These are phyloP conservation scores for Uncinocarpus reesii DNA, from an alignment of 2,329 filamentous ascomycete genomes.

Conservation along the genomic window DNA sequence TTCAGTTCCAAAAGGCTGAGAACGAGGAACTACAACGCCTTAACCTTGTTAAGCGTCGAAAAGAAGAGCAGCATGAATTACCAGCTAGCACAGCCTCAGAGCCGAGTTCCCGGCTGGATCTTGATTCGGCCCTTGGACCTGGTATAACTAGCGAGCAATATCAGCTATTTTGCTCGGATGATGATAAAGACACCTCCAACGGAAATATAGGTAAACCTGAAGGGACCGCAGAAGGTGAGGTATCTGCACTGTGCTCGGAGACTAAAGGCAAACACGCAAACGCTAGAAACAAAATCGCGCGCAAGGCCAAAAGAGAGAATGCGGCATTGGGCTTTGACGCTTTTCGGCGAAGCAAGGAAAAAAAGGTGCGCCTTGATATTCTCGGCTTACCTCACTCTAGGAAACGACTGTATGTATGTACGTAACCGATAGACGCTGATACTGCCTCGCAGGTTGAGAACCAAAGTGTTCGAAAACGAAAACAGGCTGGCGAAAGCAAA, in stretches of 20 bases:
- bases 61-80: neutral
- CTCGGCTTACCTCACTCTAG: no score
- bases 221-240: no score
- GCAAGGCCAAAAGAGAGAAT: neutral
- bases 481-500: neutral
- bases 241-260: neutral
- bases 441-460: neutral
- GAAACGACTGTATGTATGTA: no score
- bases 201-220: no score
- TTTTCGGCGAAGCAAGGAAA: neutral
- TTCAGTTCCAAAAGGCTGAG: constrained; percentile 10
- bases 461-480: constrained; percentile 2
- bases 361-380: constrained; percentile 5
- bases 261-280: neutral
- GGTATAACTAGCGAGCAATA: neutral
- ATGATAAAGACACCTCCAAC: neutral
- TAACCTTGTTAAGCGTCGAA: neutral
- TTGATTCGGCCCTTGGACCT: neutral
- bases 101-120: neutral
- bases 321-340: constrained; percentile 9
- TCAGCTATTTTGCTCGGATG: constrained; percentile 8
- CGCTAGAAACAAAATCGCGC: neutral
- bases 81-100: neutral
- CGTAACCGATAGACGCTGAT: neutral
- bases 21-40: constrained; percentile 5